Evolutionary conservation across 1,139 yeast species (phyloP).

Genomic region (Pneumocystis murina): DNA sequence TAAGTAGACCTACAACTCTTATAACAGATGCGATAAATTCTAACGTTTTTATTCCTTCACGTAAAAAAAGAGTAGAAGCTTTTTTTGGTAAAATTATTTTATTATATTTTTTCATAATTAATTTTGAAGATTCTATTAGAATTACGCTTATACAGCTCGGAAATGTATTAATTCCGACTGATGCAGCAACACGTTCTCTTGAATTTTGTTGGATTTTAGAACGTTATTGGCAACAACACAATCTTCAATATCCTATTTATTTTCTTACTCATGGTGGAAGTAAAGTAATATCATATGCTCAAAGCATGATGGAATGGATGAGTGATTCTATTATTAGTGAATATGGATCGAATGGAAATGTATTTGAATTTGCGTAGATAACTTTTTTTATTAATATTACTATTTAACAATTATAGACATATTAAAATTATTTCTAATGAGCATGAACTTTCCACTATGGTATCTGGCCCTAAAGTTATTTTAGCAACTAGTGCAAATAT

Average conservation of each 20-base stretch:
- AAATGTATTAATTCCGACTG: conserved; percentile 67
- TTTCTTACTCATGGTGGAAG: conserved; percentile 68
- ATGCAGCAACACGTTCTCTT: conserved; percentile 68
- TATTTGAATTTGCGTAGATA: conserved; percentile 35
- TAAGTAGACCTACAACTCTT: conserved; percentile 69
- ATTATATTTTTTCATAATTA: conserved; percentile 17
- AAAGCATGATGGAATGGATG: conserved; percentile 93
- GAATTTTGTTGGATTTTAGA: conserved; percentile 65
- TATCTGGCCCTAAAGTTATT: conserved; percentile 62
- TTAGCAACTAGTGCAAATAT: conserved; percentile 65
- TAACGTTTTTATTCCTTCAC: conserved; percentile 18
- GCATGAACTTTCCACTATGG: conserved; percentile 38
- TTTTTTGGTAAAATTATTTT: conserved; percentile 33
- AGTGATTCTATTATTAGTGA: conserved; percentile 60
- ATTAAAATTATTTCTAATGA: conserved; percentile 41
- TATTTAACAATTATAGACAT: conserved; percentile 22
- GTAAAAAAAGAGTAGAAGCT: conserved; percentile 45
- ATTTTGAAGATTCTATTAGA: conserved; percentile 27
- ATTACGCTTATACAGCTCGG: conserved; percentile 58
- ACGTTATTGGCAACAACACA: conserved; percentile 33
- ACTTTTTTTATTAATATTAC: neutral
- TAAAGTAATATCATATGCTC: conserved; percentile 64
- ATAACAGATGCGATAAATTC: conserved; percentile 61
- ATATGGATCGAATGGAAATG: conserved; percentile 64
- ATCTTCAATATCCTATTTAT: conserved; percentile 46